Conservation (phyloP, 2,329 filamentous ascomycete genomes). For the Lachnellula subtilissima region DNA sequence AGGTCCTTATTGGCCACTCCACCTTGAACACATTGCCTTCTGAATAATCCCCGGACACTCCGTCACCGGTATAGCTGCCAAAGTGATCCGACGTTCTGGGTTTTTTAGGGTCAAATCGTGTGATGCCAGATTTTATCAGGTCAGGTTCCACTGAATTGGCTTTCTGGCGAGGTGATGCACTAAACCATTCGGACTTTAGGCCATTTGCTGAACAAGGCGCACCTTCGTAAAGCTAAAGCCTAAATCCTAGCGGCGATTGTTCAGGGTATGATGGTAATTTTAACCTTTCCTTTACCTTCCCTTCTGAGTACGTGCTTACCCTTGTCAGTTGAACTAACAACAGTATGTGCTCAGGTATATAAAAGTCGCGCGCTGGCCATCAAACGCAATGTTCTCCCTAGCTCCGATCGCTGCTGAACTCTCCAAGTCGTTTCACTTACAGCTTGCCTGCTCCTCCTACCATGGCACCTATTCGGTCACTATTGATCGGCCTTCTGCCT, state of each 20-base stretch:
- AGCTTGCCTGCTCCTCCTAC: not conserved
- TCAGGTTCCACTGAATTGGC: too few relatives aligned
- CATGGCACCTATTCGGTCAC: slow-evolving; percentile 14
- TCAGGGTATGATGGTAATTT: not conserved
- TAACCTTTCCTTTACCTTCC: not conserved
- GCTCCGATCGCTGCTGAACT: not conserved
- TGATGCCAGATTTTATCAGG: too few relatives aligned
- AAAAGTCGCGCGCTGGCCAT: not conserved
- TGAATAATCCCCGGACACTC: too few relatives aligned
- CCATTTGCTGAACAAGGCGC: not conserved
- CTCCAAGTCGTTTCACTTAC: not conserved
- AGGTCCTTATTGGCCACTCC: too few relatives aligned
- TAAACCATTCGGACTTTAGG: too few relatives aligned
- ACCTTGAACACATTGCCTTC: too few relatives aligned
- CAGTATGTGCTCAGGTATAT: not conserved
- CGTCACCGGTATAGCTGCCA: too few relatives aligned
- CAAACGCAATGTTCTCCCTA: not conserved
- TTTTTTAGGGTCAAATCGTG: too few relatives aligned
- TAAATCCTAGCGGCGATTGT: not conserved
- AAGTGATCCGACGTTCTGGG: too few relatives aligned
- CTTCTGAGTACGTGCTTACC: not conserved
- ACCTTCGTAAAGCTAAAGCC: not conserved
- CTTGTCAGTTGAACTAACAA: not conserved
- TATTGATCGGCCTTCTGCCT: slow-evolving; percentile 19
- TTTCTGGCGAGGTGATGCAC: too few relatives aligned